phyloP scores from a whole-genome alignment of 139 green algal species.

The Chlorella sp. region DNA sequence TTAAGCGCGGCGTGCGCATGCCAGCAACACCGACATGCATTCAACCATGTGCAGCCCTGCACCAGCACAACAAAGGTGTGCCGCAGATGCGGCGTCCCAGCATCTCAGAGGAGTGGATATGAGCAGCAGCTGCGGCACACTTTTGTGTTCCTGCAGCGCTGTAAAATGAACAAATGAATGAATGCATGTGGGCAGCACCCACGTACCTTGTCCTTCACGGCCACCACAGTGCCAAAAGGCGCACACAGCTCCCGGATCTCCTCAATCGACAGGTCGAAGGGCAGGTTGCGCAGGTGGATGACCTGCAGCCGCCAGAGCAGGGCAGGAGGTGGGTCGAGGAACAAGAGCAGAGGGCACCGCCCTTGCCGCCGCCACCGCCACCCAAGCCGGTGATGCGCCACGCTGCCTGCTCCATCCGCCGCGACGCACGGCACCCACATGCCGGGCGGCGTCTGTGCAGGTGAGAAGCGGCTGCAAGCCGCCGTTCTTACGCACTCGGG shows the following conservation, averaged over 20 bases:
- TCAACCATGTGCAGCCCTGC: no score
- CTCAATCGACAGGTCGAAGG: conserved; percentile 67
- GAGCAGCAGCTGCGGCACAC: no score
- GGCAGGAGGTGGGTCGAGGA: background rate
- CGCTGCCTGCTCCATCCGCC: no score
- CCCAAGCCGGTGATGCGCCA: background rate
- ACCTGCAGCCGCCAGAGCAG: conserved; percentile 51
- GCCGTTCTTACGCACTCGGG: background rate
- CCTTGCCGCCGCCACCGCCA: background rate
- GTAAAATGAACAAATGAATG: no score
- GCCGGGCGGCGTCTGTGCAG: no score
- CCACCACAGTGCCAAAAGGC: conserved; percentile 22
- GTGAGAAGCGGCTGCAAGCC: no score
- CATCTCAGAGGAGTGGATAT: background rate
- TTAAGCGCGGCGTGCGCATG: no score
- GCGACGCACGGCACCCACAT: no score
- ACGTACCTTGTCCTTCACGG: conserved; percentile 24
- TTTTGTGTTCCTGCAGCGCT: no score
- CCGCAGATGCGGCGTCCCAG: no score
- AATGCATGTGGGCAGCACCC: background rate
- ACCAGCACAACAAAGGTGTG: no score
- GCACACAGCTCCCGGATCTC: conserved; percentile 35
- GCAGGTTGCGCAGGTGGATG: conserved; percentile 78
- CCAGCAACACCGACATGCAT: no score
- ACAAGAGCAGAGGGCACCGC: background rate